Conservation (phyloP, 2,329 filamentous ascomycete species). For the Tolypocladium ovalisporum region DNA sequence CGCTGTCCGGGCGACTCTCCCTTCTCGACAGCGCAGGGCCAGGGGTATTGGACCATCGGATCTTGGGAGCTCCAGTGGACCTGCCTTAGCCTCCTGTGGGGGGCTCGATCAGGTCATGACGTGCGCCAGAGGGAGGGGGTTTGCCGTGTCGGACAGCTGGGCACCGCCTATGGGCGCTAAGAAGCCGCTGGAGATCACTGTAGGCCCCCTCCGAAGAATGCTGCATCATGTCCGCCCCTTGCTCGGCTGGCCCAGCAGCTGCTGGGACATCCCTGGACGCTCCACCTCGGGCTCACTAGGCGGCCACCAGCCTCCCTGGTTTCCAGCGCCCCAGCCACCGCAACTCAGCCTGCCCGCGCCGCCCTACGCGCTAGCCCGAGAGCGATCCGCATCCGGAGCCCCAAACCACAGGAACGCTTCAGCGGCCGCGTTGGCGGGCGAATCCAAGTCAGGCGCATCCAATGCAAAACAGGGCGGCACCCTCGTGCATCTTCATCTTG, state of each 20-base stretch:
- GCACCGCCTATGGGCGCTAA: too few species aligned
- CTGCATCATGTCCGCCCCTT: not conserved
- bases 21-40: not conserved
- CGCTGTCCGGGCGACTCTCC: not conserved
- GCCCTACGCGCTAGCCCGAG: not conserved
- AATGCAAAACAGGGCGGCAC: constrained; percentile 6
- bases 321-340: constrained; percentile 15
- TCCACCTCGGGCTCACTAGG: not conserved
- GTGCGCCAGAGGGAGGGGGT: not conserved
- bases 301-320: constrained; percentile 21
- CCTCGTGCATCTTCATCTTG: not conserved
- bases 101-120: not conserved
- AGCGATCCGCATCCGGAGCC: not conserved
- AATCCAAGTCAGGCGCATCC: constrained; percentile 1
- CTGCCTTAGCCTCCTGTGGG: not conserved
- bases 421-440: not conserved
- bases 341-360: not conserved
- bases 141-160: not conserved
- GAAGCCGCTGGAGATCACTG: too few species aligned
- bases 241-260: not conserved
- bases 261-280: not conserved
- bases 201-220: not conserved
- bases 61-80: not conserved
- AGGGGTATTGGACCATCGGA: not conserved
- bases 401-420: not conserved